A percentile compares a stretch with the other conserved stretches of the same genome.
Conservation (phyloP, 1,284 basidiomycete genomes). For the Trametes polyzona region DNA sequence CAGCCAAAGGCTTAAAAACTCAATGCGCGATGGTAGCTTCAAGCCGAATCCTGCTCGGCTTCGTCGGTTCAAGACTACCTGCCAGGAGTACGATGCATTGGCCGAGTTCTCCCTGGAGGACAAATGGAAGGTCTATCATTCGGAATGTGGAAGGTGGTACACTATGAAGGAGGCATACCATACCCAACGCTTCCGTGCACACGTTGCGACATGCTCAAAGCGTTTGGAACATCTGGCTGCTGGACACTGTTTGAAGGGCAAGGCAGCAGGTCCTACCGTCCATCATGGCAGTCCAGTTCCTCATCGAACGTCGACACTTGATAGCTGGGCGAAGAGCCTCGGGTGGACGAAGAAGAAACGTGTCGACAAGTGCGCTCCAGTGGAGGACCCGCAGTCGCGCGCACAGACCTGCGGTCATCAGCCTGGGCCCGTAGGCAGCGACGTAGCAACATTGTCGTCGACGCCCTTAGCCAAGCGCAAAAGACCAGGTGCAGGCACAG, state of each 20-base stretch:
- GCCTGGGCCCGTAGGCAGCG: too few species aligned
- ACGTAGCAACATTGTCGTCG: too few species aligned
- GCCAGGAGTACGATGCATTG: neutral
- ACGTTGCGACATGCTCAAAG: neutral
- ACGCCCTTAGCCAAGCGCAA: too few species aligned
- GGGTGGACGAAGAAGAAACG: neutral
- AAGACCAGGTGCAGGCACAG: too few species aligned
- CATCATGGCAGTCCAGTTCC: too few species aligned
- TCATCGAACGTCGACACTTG: neutral
- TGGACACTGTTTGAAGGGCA: neutral
- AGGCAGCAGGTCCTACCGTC: neutral
- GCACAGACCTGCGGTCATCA: too few species aligned
- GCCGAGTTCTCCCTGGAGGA: neutral
- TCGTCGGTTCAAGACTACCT: neutral
- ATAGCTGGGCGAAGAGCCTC: neutral
- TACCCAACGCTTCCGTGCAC: neutral
- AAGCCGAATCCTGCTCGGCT: neutral
- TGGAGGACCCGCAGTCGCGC: neutral
- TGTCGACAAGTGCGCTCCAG: neutral
- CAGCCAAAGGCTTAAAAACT: neutral
- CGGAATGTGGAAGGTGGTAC: slow-evolving; percentile 5
- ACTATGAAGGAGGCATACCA: slow-evolving; percentile 6
- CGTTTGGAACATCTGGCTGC: neutral
- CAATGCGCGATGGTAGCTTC: neutral
- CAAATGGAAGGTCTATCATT: slow-evolving; percentile 2